Percentiles rank a stretch among this genome's conserved stretches.
Evolutionary conservation across 1,284 basidiomycete genomes (phyloP).

Genomic region (Vanrija sp.): DNA sequence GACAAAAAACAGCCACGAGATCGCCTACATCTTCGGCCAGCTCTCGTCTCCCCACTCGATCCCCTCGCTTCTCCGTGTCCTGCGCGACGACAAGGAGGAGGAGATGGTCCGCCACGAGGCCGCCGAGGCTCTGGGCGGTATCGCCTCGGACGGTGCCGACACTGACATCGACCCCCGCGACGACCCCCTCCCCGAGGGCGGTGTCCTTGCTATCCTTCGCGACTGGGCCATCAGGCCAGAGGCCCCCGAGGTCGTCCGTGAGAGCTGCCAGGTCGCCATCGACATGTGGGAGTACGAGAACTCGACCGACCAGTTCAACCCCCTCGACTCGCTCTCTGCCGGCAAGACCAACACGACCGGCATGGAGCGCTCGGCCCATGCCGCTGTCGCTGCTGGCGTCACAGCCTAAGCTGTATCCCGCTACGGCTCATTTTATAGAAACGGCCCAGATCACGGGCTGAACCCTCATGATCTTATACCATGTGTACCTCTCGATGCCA

Average conservation of each 20-base stretch:
- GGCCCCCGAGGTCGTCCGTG: conserved; percentile 83
- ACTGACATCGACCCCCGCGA: conserved; percentile 33
- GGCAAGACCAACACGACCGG: conserved; percentile 37
- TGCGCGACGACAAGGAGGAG: conserved; percentile 69
- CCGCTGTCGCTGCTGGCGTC: conserved; percentile 34
- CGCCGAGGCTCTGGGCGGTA: conserved; percentile 94
- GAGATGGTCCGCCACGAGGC: conserved; percentile 99
- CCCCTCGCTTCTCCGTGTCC: conserved; percentile 73
- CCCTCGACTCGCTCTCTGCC: conserved; percentile 57
- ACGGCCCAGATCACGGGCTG: not conserved
- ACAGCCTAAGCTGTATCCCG: conserved; percentile 10
- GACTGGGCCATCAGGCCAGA: conserved; percentile 77
- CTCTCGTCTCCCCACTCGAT: conserved; percentile 85
- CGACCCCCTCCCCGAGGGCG: conserved; percentile 34
- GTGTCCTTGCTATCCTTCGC: conserved; percentile 77
- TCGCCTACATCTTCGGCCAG: conserved; percentile 97
- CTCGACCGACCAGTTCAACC: conserved; percentile 78
- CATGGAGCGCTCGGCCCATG: conserved; percentile 45
- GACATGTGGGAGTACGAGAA: conserved; percentile 98
- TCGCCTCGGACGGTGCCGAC: conserved; percentile 70
- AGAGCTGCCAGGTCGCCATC: conserved; percentile 93
- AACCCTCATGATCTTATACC: not conserved
- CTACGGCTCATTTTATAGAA: not conserved
- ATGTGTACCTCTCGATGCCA: conserved; percentile 3
- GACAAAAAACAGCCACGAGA: conserved; percentile 68